Percentiles rank a stretch among this genome's conserved stretches.
Evolutionary conservation across 2,329 filamentous ascomycete genomes (phyloP).

Genomic region (Colletotrichum sp.): DNA sequence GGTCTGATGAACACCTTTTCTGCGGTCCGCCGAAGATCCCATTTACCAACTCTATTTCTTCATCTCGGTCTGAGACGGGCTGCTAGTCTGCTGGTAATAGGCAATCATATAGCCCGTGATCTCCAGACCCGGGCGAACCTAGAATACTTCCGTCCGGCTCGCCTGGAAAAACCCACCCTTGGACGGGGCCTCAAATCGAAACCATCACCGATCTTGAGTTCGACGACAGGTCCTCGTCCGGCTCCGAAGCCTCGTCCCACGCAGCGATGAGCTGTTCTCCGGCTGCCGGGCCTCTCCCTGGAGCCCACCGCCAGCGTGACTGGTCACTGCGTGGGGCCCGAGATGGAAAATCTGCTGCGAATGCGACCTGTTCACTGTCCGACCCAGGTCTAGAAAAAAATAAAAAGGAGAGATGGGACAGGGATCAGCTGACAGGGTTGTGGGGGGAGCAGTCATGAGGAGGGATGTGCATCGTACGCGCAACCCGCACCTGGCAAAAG

Average conservation of each 20-base stretch:
- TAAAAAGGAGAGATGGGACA: slow-evolving; percentile 7
- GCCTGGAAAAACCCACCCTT: not conserved
- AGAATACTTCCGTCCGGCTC: not conserved
- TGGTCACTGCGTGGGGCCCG: not conserved
- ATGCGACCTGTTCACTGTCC: slow-evolving; percentile 7
- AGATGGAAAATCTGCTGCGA: slow-evolving; percentile 13
- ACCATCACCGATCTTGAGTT: not conserved
- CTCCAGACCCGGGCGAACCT: not conserved
- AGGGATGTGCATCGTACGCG: not conserved
- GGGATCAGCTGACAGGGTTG: slow-evolving; percentile 13
- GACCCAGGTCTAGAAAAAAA: slow-evolving; percentile 1
- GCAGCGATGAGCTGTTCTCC: slow-evolving; percentile 16
- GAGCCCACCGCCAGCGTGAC: slow-evolving; percentile 13
- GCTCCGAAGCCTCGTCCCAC: slow-evolving; percentile 12
- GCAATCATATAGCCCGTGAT: not conserved
- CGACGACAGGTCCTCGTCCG: not conserved
- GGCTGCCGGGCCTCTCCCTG: slow-evolving; percentile 15
- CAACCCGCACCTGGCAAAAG: not conserved
- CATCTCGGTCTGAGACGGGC: not conserved
- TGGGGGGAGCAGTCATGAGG: not conserved
- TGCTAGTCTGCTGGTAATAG: not conserved
- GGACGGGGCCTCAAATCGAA: not conserved
- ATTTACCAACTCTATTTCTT: not conserved
- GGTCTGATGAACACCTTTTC: slow-evolving; percentile 5
- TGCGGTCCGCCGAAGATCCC: not conserved